Percentiles rank a stretch among this genome's conserved stretches.
These are phyloP conservation scores for Cordyceps militaris DNA, from an alignment of 2,329 filamentous ascomycete genomes.

Conservation along the genomic window DNA sequence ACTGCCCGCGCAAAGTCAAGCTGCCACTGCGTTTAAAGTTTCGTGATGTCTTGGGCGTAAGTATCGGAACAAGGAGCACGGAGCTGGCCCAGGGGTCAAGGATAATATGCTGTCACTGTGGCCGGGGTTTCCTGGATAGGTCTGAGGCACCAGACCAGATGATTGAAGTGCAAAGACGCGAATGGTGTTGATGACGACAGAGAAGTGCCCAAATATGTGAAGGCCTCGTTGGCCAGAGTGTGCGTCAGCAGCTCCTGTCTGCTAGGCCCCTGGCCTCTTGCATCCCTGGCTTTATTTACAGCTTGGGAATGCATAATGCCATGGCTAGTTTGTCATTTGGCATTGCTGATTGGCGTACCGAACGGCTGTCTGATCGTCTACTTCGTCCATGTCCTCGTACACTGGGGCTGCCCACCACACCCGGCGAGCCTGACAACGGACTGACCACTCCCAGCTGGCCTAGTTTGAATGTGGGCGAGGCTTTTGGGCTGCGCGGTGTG, in stretches of 20 bases:
- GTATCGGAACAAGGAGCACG: not conserved
- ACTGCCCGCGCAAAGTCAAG: not conserved
- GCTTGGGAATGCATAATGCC: not conserved
- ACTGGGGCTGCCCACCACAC: not conserved
- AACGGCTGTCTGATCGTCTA: conserved; percentile 5
- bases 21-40: conserved; percentile 5
- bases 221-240: not conserved
- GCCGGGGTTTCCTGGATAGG: not conserved
- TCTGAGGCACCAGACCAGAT: not conserved
- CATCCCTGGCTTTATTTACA: not conserved
- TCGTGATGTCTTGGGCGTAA: not conserved
- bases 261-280: not conserved
- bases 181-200: not conserved
- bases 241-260: not conserved
- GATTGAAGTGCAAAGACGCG: not conserved
- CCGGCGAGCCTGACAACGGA: conserved; percentile 2
- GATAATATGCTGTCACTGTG: not conserved
- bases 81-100: not conserved
- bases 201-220: not conserved
- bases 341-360: not conserved
- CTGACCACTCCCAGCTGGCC: not conserved
- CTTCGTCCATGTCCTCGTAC: not conserved
- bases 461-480: not conserved
- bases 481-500: not conserved
- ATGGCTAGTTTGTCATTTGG: not conserved